Percentiles rank a stretch among this genome's conserved stretches.
These are phyloP conservation scores for Glebionis coronaria DNA, from an alignment of 129 eudicot genomes.

Conservation along the genomic window DNA sequence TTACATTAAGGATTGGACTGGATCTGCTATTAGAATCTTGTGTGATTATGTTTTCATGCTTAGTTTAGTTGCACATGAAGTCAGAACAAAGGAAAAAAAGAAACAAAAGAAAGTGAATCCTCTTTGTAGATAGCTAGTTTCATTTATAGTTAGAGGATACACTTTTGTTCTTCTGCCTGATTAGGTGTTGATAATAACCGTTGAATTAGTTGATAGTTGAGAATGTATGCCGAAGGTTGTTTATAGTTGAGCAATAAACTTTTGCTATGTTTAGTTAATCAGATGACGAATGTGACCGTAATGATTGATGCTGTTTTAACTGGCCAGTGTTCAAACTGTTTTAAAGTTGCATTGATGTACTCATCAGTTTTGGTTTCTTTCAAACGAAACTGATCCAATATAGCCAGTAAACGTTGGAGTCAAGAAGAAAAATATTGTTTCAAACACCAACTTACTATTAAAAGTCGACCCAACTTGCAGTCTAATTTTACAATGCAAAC, in stretches of 20 bases:
- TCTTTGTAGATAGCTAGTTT: too few relatives aligned
- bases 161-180: too few relatives aligned
- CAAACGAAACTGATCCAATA: constrained; percentile 90
- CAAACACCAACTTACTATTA: constrained; percentile 14
- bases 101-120: too few relatives aligned
- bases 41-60: too few relatives aligned
- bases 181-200: constrained; percentile 18
- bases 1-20: too few relatives aligned
- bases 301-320: constrained; percentile 84
- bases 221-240: constrained; percentile 68
- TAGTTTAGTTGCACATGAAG: too few relatives aligned
- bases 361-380: constrained; percentile 91
- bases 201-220: constrained; percentile 19
- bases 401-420: constrained; percentile 82
- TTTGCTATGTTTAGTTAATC: constrained; percentile 83
- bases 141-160: too few relatives aligned
- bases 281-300: constrained; percentile 66
- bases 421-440: constrained; percentile 28
- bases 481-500: too few relatives aligned
- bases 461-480: constrained; percentile 25
- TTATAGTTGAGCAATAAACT: constrained; percentile 79
- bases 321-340: constrained; percentile 90
- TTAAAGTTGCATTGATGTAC: constrained; percentile 83
- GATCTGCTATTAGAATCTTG: too few relatives aligned
- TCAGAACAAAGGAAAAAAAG: too few relatives aligned